phyloP scores from a whole-genome alignment of 1,284 basidiomycete genomes.

The Trichosporon ovoides region DNA sequence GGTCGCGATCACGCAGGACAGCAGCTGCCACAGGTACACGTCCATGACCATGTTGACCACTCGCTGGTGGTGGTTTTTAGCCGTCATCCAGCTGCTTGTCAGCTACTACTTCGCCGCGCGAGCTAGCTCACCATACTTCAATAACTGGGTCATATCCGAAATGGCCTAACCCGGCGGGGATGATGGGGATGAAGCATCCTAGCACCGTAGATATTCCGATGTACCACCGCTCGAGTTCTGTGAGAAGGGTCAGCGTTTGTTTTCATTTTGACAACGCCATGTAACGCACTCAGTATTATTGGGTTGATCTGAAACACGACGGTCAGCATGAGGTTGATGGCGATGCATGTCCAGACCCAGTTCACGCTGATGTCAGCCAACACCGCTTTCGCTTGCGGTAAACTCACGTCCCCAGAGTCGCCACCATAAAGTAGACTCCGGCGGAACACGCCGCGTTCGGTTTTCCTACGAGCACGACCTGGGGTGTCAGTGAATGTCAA shows the following conservation, averaged over 20 bases:
- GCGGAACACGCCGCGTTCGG: constrained; percentile 20
- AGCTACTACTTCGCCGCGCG: background rate
- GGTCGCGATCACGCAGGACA: constrained; percentile 29
- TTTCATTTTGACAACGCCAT: background rate
- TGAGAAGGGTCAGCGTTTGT: background rate
- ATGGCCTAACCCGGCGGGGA: constrained; percentile 24
- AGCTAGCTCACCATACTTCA: constrained; percentile 15
- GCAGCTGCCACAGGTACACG: constrained; percentile 37
- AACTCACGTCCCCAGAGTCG: constrained; percentile 30
- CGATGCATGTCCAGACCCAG: constrained; percentile 36
- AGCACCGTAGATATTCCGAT: constrained; percentile 19
- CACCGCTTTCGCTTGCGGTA: too few species aligned
- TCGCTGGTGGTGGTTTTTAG: constrained; percentile 10
- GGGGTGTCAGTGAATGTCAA: background rate
- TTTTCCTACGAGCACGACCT: constrained; percentile 4
- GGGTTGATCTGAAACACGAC: constrained; percentile 36
- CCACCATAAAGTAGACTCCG: constrained; percentile 33
- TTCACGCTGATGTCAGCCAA: constrained; percentile 27
- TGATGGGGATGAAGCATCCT: constrained; percentile 21
- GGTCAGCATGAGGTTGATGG: constrained; percentile 35
- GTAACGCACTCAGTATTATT: constrained; percentile 20
- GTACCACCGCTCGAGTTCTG: constrained; percentile 22
- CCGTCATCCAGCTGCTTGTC: constrained; percentile 18
- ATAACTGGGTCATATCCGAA: constrained; percentile 23
- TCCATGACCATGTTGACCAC: constrained; percentile 28